Percentiles rank a stretch among this genome's conserved stretches.
These are phyloP conservation scores for Colletotrichum melonis DNA, from an alignment of 2,329 filamentous ascomycete genomes.

Conservation along the genomic window DNA sequence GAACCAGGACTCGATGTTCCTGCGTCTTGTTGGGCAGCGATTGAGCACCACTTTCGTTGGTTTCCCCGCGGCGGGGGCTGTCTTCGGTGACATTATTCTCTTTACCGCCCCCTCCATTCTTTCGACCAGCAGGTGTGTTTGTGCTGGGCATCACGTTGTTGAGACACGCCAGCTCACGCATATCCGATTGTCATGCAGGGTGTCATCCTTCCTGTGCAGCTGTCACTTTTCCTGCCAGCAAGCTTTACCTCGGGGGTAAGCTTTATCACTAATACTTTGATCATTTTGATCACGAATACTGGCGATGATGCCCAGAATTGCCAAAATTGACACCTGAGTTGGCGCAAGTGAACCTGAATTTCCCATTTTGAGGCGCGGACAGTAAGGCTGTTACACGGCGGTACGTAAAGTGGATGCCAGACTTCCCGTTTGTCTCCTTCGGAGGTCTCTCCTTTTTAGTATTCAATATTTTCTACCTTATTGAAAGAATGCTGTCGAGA, in stretches of 20 bases:
- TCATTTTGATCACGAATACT: background rate
- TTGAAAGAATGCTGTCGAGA: no score
- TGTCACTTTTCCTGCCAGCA: background rate
- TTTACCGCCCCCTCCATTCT: background rate
- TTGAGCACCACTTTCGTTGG: background rate
- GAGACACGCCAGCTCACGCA: constrained; percentile 24
- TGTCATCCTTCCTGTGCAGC: background rate
- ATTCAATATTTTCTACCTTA: no score
- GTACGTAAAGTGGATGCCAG: background rate
- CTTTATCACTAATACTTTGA: background rate
- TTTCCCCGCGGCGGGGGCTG: background rate
- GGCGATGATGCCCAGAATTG: background rate
- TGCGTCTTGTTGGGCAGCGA: constrained; percentile 28
- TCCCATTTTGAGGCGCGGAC: background rate
- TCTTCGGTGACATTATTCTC: background rate
- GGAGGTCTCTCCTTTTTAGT: no score
- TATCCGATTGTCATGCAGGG: constrained; percentile 4
- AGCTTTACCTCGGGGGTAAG: background rate
- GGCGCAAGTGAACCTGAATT: background rate
- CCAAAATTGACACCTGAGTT: background rate
- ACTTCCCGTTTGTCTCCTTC: background rate
- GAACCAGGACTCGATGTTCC: background rate
- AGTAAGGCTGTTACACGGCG: background rate
- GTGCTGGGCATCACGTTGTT: constrained; percentile 24
- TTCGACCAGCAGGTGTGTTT: background rate